Evolutionary conservation across 2,329 filamentous ascomycete genomes (phyloP).

Genomic region (Talaromyces funiculosus): DNA sequence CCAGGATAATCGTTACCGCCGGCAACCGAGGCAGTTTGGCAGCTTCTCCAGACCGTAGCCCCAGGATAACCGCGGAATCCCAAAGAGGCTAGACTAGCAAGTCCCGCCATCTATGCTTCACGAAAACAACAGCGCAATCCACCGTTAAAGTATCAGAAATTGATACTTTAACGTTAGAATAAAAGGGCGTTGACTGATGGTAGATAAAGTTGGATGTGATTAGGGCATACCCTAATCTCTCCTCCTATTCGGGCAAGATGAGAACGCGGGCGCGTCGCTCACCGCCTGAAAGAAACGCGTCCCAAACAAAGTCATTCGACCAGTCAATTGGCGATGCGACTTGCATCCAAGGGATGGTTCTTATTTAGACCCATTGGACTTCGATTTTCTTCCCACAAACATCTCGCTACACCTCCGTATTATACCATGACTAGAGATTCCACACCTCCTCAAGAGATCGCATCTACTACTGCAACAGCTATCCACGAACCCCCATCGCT

Average conservation of each 20-base stretch:
- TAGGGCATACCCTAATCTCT: constrained; percentile 11
- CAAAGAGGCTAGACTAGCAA: background rate
- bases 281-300: constrained; percentile 12
- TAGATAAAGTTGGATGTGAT: background rate
- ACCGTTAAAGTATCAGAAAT: background rate
- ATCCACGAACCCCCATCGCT: constrained; percentile 51
- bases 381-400: background rate
- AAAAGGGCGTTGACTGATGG: background rate
- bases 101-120: background rate
- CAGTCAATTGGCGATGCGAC: background rate
- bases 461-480: constrained; percentile 22
- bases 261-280: constrained; percentile 11
- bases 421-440: constrained; percentile 40
- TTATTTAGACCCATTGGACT: background rate
- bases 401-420: background rate
- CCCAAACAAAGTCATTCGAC: constrained; percentile 1
- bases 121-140: background rate
- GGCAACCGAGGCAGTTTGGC: background rate
- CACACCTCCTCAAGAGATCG: constrained; percentile 30
- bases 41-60: background rate
- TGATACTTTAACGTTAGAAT: too few relatives aligned
- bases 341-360: constrained; percentile 6
- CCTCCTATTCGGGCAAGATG: background rate
- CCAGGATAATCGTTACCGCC: background rate
- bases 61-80: background rate